A percentile compares a stretch with the other conserved stretches of the same genome.
phyloP scores from a whole-genome alignment of 1,284 basidiomycete genomes.

The Mycosarcoma maydis region DNA sequence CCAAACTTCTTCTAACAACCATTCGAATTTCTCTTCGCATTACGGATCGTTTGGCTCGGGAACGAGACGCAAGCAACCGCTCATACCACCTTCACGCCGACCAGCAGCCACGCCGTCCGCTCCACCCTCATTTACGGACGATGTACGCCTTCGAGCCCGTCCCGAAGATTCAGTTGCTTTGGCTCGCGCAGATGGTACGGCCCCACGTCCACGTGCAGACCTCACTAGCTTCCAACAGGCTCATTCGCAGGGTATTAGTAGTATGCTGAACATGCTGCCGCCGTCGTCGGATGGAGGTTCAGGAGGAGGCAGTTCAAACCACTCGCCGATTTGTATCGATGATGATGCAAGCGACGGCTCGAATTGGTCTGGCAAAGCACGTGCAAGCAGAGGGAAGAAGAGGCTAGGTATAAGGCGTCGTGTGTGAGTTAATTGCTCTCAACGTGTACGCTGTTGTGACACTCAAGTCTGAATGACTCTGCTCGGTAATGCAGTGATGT shows the following conservation, averaged over 20 bases:
- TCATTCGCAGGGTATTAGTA: slow-evolving; percentile 26
- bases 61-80: slow-evolving; percentile 21
- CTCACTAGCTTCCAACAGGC: slow-evolving; percentile 49
- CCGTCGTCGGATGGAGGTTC: background rate
- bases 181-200: slow-evolving; percentile 23
- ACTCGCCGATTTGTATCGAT: slow-evolving; percentile 27
- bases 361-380: background rate
- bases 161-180: slow-evolving; percentile 34
- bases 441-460: background rate
- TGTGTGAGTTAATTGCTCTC: slow-evolving; percentile 2
- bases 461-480: too few species aligned
- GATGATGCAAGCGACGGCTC: background rate
- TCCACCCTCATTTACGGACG: slow-evolving; percentile 37
- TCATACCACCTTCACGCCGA: slow-evolving; percentile 31
- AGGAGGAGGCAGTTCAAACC: slow-evolving; percentile 11
- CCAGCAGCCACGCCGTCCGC: slow-evolving; percentile 7
- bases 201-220: slow-evolving; percentile 34
- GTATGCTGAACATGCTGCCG: slow-evolving; percentile 27
- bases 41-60: background rate
- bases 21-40: background rate
- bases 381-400: slow-evolving; percentile 8
- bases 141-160: slow-evolving; percentile 33
- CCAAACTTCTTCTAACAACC: slow-evolving; percentile 7
- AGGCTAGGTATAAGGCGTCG: slow-evolving; percentile 34
- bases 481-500: too few species aligned